Percentiles rank a stretch among this genome's conserved stretches.
Evolutionary conservation across 2,329 filamentous ascomycete species (phyloP).

Genomic region (Lachnellula hyalina): DNA sequence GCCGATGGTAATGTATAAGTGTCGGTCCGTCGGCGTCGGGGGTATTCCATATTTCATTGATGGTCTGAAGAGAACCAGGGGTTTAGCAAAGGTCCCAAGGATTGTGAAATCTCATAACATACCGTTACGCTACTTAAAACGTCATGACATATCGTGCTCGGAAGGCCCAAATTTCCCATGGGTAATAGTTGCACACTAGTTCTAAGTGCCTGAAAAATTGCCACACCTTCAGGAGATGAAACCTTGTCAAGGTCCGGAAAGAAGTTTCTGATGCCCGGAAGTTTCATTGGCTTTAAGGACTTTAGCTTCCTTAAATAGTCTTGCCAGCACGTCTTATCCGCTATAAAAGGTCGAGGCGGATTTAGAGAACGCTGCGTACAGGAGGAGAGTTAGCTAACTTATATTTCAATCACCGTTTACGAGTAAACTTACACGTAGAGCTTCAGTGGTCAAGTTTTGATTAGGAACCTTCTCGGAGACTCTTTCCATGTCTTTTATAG

Average conservation of each 20-base stretch:
- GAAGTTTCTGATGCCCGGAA: background rate
- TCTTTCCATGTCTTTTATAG: no score
- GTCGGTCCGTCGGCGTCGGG: background rate
- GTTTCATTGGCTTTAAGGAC: no score
- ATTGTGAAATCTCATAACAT: slow-evolving; percentile 1
- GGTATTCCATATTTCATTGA: background rate
- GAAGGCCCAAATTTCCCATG: no score
- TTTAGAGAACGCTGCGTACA: no score
- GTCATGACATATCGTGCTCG: background rate
- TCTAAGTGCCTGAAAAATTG: background rate
- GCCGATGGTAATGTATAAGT: slow-evolving; percentile 38
- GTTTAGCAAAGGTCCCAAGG: background rate
- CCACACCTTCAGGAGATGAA: background rate
- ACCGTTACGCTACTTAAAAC: background rate
- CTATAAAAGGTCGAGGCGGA: no score
- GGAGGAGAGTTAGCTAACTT: no score
- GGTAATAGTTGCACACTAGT: background rate
- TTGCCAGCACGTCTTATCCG: no score
- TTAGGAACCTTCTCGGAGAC: no score
- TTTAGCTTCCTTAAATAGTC: no score
- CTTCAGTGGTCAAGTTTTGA: no score
- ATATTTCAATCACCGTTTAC: no score
- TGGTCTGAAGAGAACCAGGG: background rate
- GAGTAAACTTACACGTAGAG: no score
- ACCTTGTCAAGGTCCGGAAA: background rate